Evolutionary conservation across 306 rosid species (phyloP), one percentile per base, ranked within the genome.

Genomic region (Crotalaria pallida): DNA sequence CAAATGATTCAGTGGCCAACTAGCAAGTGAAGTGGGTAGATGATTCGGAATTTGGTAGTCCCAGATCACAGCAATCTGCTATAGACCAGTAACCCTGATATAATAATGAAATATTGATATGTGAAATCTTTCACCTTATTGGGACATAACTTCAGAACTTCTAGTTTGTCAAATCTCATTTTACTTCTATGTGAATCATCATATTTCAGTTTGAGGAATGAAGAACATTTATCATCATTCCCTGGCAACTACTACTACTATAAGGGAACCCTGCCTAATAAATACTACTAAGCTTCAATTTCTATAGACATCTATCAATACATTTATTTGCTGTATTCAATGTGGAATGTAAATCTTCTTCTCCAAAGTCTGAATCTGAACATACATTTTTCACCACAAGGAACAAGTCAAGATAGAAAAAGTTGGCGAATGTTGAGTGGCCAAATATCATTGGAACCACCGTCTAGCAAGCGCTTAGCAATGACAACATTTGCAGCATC

Each of bases 401-500:
- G 52, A 75, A 47, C 24, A 34, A 5, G n/a, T 76, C 51, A 68
- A 59, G 70, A 44, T 10, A 1, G 84, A 49, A 51, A 23, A 1
- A 89, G 85, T 71, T 63, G 59, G 9, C 81, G 69, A 70, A 87
- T 33, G 43, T 82, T 92, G 11, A 82, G 7, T 0, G 97, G 97
- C 17, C 79, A 83, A 31, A 88, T 78, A 13, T 71, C 86, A 23
- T 2, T 15, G 3, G 76, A 24, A 34, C 70, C 78, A 3, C 93
- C 91, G 10, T 85, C 80, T 59, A 88, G 15, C 3, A 88, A 81
- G 3, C 81, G 71, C 70, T 73, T 72, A 11, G 96, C 88, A 15
- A 85, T 44, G 67, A 83, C 67, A 17, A 75, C 58, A 60, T 91
- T 88, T 3, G 87, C 74, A 69, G 97, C 92, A 18, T 84, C 88